Evolutionary conservation across 495 filamentous ascomycete species (phyloP).

Genomic region (Clohesyomyces aquaticus): DNA sequence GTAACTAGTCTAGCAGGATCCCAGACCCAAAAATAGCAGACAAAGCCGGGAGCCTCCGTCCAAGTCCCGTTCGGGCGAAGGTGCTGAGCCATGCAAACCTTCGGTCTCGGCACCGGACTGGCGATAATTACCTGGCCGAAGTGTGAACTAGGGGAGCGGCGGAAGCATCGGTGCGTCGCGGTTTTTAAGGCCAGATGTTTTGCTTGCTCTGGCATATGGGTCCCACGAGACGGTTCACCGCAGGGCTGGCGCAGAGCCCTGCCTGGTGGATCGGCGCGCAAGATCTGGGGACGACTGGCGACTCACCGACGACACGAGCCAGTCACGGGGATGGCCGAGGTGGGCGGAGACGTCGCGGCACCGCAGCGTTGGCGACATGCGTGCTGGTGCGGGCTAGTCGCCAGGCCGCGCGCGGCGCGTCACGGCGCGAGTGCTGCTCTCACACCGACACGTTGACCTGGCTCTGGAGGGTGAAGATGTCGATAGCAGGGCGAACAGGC

Average conservation of each 20-base stretch:
- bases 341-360: too few species aligned
- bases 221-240: too few species aligned
- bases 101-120: background rate
- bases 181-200: too few species aligned
- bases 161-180: background rate
- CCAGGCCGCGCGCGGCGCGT: too few species aligned
- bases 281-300: background rate
- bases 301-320: too few species aligned
- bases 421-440: slow-evolving; percentile 2
- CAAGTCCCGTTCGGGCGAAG: background rate
- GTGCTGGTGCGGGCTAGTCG: background rate
- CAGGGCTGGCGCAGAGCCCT: background rate
- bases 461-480: background rate
- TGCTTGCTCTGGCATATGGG: too few species aligned
- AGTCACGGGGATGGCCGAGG: slow-evolving; percentile 2
- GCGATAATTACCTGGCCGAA: background rate
- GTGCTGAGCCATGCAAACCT: background rate
- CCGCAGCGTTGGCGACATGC: background rate
- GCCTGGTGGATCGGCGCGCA: background rate
- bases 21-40: background rate
- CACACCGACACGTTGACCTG: slow-evolving; percentile 16
- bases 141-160: too few species aligned
- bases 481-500: slow-evolving; percentile 4
- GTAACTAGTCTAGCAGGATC: background rate
- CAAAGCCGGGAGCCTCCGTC: too few species aligned